Base-by-base conservation (phyloP, 2,329 filamentous ascomycete genomes). In the Sporothrix humicola region DNA sequence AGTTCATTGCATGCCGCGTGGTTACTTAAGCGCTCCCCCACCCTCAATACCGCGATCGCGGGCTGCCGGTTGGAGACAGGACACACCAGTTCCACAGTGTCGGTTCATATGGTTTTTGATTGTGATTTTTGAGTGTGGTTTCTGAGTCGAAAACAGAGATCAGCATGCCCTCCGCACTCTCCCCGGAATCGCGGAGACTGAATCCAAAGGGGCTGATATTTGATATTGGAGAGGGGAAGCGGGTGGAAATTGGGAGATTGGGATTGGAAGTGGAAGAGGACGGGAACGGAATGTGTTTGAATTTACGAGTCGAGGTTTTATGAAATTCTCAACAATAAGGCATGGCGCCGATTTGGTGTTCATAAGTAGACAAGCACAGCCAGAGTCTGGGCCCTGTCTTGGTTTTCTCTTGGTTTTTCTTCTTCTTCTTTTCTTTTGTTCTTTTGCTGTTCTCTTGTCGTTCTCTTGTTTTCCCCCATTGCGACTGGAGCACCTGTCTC, bases 161-260 rank as follows among this genome's bases (percentile, higher is more conserved):
- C 4, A 42, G 23, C 44, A 54, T 13, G 37, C 56, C 26, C 56
- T 71, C 56, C 44, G 26, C 56, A 63, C 44, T 50, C 44, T 20
- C 59, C 44, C 46, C 70, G 70, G 70, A 72, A 54, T 50, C 58
- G 58, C 70, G 70, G 70, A 72, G 58, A 42, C 46, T 44, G 20
- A 37, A 72, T 42, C 70, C 70, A 72, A 65, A 56, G 58, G 15
- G 3, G 31, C 3, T 12, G n/a, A 65, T 15, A 42, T 46, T 37
- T 37, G 31, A 31, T 56, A 42, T 37, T 26, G 31, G 58, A 23
- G 46, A 65, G 58, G 26, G 52, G 26, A 56, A 44, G 56, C 9
- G 37, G 50, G 66, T 44, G 66, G 50, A 23, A 69, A 69, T n/a
- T 54, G 31, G 23, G 23, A 26, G 23, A 26, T 26, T 26, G 23